Base-by-base conservation (phyloP, 495 filamentous ascomycete species). In the Podospora australis region DNA sequence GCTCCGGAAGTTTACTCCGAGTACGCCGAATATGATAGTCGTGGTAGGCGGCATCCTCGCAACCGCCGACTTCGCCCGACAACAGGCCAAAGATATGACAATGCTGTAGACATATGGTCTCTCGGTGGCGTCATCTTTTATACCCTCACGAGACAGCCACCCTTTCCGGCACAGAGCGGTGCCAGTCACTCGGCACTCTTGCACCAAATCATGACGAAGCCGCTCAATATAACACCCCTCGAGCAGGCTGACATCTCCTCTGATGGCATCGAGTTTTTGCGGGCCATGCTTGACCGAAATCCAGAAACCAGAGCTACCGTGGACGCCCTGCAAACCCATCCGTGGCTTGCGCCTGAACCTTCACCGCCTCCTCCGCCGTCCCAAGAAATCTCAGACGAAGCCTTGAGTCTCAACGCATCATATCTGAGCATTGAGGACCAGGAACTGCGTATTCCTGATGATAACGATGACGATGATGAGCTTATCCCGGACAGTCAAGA, bases 1-100 rank as follows among this genome's bases (percentile, higher is more conserved):
- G 92, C 92, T 2, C 92, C 92, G 1, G 92, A 98, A 60, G 89
- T 98, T 2, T 98, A 95, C 59, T 85, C 86, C 0, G 85, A 90
- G 43, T 96, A 88, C 62, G 65, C 68, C n/a, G 70, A 78, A 35
- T 81, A 80, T 51, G 71, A 78, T 51, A 55, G 66, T 5, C 47
- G 53, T 26, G 73, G 74, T 36, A 63, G 64, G 13, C 70, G 74
- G 36, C 64, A 69, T 23, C 60, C 62, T 20, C 70, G 65, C 21
- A 69, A 60, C 20, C 66, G 65, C 34, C 57, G 58, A 6, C 60
- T 64, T 3, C 63, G 65, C 20, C 55, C 52, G 23, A 45, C 49
- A 13, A 63, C 66, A 13, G 69, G 67, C 14, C 73, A 74, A 43
- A 78, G 85, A 6, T 98, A 98, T 63, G 82, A 80, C 55, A 84